Base-by-base conservation (phyloP, 306 rosid species). In the Cucumis melo region DNA sequence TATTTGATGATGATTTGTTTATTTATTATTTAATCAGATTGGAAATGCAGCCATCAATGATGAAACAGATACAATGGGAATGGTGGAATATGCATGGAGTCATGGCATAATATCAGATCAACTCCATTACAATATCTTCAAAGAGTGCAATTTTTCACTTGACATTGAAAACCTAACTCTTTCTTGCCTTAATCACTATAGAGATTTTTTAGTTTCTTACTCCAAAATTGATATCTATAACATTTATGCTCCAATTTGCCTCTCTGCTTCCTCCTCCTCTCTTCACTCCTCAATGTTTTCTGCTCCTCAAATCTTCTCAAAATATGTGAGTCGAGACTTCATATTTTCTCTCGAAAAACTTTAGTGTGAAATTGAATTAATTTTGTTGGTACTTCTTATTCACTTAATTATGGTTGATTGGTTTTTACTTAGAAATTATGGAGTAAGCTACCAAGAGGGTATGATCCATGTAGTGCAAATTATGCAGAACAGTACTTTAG, bases 11-110 rank as follows among this genome's bases (percentile, higher is more conserved):
- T 42, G 50, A 44, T 44, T 44, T 11, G 0, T 44, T 44, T 44
- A 5, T 44, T 44, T 2, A 44, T 44, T 2, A 44, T 5, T 10
- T 12, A 13, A 64, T 55, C 72, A 88, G 92, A 73, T 90, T 60
- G 92, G 95, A 75, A 90, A 90, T 80, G 89, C 84, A 3, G 90
- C 61, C 66, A 56, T 90, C 1, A 81, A 90, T 46, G 89, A 75
- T 62, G 17, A 27, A 44, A 80, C 92, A 21, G 92, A 90, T 29
- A 10, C 7, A 7, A 63, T 19, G 0, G 96, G 96, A 1, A 8
- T 90, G 56, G 27, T 90, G 56, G 96, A 90, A 15, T 90, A 79
- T 68, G 91, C 91, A 4, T 86, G 90, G 88, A 85, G 86, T 62
- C 96, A 90, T 23, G 92, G 91, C 42, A 85, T 88, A 6, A 79